phyloP scores from a whole-genome alignment of 371 early-diverging fungal genomes.

The Parasitella parasitica region DNA sequence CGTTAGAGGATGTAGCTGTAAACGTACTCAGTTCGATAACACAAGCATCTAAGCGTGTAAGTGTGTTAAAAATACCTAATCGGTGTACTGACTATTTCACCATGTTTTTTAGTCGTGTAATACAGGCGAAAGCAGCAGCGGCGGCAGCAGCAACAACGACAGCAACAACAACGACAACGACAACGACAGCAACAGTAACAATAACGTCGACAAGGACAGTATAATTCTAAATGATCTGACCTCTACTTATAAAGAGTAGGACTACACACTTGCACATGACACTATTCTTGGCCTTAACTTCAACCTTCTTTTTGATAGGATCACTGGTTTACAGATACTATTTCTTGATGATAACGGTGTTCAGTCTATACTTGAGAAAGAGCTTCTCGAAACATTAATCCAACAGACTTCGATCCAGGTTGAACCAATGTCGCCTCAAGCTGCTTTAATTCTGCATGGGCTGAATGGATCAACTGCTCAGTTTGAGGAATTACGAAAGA shows the following conservation, averaged over 20 bases:
- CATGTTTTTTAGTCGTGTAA: neutral
- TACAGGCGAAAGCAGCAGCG: too few relatives aligned
- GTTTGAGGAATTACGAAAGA: too few relatives aligned
- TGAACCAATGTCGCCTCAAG: neutral
- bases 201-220: neutral
- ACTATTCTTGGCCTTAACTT: too few relatives aligned
- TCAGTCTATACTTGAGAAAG: neutral
- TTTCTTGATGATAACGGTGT: conserved; percentile 1
- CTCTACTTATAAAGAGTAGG: neutral
- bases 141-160: too few relatives aligned
- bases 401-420: conserved; percentile 1
- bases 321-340: neutral
- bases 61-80: conserved; percentile 5
- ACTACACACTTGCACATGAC: too few relatives aligned
- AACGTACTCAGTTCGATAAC: neutral
- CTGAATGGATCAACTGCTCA: neutral
- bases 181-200: too few relatives aligned
- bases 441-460: neutral
- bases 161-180: too few relatives aligned
- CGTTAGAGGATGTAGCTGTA: conserved; percentile 5
- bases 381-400: conserved; percentile 1
- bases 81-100: conserved; percentile 4
- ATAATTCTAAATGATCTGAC: neutral
- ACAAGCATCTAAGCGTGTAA: conserved; percentile 1
- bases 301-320: neutral